A percentile compares a stretch with the other conserved stretches of the same genome.
These are phyloP conservation scores for Fusarium sp. DNA, from an alignment of 2,329 filamentous ascomycete species.

Conservation along the genomic window DNA sequence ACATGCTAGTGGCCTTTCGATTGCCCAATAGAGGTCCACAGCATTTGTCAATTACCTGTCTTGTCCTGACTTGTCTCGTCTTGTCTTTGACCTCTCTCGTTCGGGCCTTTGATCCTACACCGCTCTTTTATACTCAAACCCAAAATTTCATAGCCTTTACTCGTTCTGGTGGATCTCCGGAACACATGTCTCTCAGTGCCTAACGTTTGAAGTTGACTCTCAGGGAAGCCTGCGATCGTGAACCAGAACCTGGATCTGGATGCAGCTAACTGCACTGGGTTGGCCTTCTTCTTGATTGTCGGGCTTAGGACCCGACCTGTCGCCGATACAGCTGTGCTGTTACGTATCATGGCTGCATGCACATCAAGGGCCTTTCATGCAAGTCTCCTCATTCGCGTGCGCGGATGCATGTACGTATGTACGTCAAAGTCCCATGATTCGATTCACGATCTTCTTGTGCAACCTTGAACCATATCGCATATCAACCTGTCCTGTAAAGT, in stretches of 20 bases:
- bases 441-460: conserved; percentile 42
- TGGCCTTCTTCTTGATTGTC: conserved; percentile 31
- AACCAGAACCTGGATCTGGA: conserved; percentile 24
- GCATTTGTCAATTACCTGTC: conserved; percentile 35
- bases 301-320: conserved; percentile 39
- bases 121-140: conserved; percentile 48
- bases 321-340: conserved; percentile 42
- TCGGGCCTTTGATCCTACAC: conserved; percentile 44
- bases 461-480: conserved; percentile 34
- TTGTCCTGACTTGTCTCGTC: conserved; percentile 44
- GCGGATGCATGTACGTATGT: conserved; percentile 42
- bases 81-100: conserved; percentile 41
- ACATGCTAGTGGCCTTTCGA: conserved; percentile 37
- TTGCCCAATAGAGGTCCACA: conserved; percentile 36
- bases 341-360: conserved; percentile 50
- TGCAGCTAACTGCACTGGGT: conserved; percentile 38
- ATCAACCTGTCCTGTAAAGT: not conserved
- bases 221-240: conserved; percentile 25
- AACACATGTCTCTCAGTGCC: conserved; percentile 36
- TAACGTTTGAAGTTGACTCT: conserved; percentile 30
- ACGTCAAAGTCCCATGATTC: conserved; percentile 38
- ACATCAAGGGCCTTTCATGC: conserved; percentile 47
- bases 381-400: conserved; percentile 45
- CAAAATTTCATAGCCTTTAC: conserved; percentile 40
- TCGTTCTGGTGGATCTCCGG: conserved; percentile 38